These are phyloP conservation scores for Onygenales sp. DNA, from an alignment of 2,329 filamentous ascomycete genomes.

Conservation along the genomic window DNA sequence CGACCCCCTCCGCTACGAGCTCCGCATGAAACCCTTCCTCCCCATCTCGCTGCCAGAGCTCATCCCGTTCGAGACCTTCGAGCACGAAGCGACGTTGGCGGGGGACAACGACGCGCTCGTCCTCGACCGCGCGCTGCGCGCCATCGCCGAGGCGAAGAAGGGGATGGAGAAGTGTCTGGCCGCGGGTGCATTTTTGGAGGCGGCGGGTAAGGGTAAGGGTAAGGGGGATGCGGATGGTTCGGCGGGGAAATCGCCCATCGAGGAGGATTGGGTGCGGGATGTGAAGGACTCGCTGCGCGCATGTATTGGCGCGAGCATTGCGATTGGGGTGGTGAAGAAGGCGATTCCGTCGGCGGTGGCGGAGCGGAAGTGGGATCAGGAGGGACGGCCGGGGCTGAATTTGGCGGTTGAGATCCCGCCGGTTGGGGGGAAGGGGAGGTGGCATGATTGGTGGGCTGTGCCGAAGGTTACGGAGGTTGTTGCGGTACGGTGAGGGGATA, in stretches of 20 bases:
- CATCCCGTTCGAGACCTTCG: slow-evolving; percentile 55
- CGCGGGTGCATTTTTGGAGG: slow-evolving; percentile 25
- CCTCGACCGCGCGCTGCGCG: slow-evolving; percentile 30
- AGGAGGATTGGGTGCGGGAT: slow-evolving; percentile 53
- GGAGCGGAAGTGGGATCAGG: slow-evolving; percentile 1
- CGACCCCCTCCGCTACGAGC: slow-evolving; percentile 62
- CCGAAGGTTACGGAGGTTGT: slow-evolving; percentile 24
- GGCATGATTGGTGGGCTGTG: slow-evolving; percentile 38
- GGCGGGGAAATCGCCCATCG: slow-evolving; percentile 13
- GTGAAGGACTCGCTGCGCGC: slow-evolving; percentile 55
- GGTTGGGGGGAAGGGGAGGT: slow-evolving; percentile 29
- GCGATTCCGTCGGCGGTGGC: slow-evolving; percentile 24
- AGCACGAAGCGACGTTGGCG: slow-evolving; percentile 31
- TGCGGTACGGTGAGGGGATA: not conserved
- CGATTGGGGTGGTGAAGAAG: slow-evolving; percentile 52
- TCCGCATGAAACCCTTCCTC: slow-evolving; percentile 79
- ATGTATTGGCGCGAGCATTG: slow-evolving; percentile 61
- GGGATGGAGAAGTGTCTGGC: slow-evolving; percentile 33
- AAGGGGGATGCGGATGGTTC: not conserved
- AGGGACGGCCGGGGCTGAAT: slow-evolving; percentile 11
- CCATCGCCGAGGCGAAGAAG: slow-evolving; percentile 32
- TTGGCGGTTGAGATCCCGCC: slow-evolving; percentile 29
- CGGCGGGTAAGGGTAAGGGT: not conserved
- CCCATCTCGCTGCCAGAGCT: slow-evolving; percentile 58
- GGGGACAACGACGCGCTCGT: slow-evolving; percentile 33